phyloP scores from a whole-genome alignment of 352 stramenopile species.

The Thraustochytrium striatum region DNA sequence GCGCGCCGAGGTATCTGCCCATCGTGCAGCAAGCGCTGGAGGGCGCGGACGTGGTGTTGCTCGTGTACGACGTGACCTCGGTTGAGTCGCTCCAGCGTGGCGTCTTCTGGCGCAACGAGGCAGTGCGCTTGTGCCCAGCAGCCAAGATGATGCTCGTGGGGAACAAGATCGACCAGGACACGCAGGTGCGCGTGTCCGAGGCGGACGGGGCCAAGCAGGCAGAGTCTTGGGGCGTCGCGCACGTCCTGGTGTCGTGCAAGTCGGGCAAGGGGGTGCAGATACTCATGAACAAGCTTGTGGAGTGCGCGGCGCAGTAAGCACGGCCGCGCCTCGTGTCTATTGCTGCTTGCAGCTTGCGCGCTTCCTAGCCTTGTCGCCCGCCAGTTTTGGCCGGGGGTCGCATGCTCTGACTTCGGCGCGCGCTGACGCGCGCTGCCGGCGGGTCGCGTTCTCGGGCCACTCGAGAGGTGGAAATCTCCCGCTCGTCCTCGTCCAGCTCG shows the following conservation, averaged over 20 bases:
- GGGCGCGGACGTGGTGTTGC: background rate
- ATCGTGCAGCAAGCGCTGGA: slow-evolving; percentile 37
- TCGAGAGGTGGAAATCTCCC: background rate
- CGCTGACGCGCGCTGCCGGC: background rate
- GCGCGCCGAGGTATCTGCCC: slow-evolving; percentile 14
- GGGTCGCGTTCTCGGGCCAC: background rate
- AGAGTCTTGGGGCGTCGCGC: slow-evolving; percentile 10
- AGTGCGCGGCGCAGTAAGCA: background rate
- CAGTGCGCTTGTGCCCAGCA: background rate
- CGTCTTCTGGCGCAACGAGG: slow-evolving; percentile 42
- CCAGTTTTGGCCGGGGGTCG: background rate
- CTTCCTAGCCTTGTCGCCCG: background rate
- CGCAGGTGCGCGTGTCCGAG: background rate
- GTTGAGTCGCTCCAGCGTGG: slow-evolving; percentile 5
- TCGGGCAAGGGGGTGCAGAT: background rate
- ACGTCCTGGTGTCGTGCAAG: slow-evolving; percentile 38
- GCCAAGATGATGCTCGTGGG: slow-evolving; percentile 16
- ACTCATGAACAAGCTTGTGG: background rate
- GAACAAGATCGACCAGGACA: slow-evolving; percentile 13
- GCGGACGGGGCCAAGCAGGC: slow-evolving; percentile 7
- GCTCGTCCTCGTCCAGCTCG: background rate
- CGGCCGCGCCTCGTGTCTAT: background rate
- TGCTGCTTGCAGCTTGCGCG: background rate
- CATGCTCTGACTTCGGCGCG: background rate
- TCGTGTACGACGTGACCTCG: slow-evolving; percentile 7